phyloP scores from a whole-genome alignment of 1,139 yeast species.

The Hansenula anomala region DNA sequence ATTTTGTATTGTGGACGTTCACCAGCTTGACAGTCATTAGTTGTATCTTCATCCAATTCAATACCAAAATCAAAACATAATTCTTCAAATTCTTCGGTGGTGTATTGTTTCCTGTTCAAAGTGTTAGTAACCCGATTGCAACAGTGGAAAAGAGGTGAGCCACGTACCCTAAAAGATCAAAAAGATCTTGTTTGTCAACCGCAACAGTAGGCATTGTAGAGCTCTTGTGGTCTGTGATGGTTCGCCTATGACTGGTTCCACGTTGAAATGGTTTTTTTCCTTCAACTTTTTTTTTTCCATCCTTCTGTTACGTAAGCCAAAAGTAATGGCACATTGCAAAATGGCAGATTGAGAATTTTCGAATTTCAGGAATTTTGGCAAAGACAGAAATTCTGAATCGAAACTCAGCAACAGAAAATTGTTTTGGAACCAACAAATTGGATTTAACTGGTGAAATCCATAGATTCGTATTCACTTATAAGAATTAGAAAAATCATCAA shows the following conservation, averaged over 20 bases:
- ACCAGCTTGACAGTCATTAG: slow-evolving; percentile 52
- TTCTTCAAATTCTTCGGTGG: slow-evolving; percentile 93
- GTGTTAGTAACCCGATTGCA: no score
- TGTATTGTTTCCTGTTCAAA: slow-evolving; percentile 65
- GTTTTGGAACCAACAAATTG: no score
- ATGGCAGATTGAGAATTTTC: no score
- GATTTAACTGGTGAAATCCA: no score
- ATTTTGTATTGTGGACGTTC: slow-evolving; percentile 96
- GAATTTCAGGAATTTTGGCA: no score
- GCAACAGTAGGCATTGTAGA: slow-evolving; percentile 89
- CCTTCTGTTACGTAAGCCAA: background rate
- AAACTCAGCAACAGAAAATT: no score
- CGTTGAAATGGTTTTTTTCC: background rate
- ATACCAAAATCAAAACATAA: slow-evolving; percentile 96
- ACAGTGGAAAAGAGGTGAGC: no score
- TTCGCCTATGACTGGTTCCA: no score
- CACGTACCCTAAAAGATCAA: slow-evolving; percentile 58
- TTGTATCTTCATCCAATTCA: slow-evolving; percentile 37
- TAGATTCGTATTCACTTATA: no score
- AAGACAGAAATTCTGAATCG: no score
- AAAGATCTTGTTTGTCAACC: slow-evolving; percentile 91
- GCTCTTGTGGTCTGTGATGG: no score
- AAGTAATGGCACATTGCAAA: background rate
- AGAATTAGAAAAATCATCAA: no score
- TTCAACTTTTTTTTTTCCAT: background rate